Evolutionary conservation across 345 rosid genomes (phyloP).

Genomic region (Arabis hirsuta): DNA sequence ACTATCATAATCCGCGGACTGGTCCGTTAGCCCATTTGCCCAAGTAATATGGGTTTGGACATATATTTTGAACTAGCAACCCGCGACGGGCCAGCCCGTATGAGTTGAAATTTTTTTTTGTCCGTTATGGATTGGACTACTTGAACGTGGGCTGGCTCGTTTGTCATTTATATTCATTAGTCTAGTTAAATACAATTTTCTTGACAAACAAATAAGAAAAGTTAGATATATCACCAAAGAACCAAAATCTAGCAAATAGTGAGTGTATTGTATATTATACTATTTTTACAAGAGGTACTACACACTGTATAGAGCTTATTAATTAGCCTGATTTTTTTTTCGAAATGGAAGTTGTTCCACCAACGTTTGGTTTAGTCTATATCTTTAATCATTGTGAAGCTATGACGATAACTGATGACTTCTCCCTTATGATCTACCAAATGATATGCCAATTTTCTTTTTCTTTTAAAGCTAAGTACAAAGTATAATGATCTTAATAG

Average conservation of each 20-base stretch:
- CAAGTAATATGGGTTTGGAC: too few species aligned
- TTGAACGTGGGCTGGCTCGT: too few species aligned
- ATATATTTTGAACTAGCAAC: too few species aligned
- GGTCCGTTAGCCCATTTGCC: too few species aligned
- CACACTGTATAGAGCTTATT: neutral
- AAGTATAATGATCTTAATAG: neutral
- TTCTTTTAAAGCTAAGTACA: neutral
- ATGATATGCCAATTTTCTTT: neutral
- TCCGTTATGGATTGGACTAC: too few species aligned
- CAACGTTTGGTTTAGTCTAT: conserved; percentile 8
- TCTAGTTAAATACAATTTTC: neutral
- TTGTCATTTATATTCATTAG: too few species aligned
- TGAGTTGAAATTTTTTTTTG: too few species aligned
- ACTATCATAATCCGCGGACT: too few species aligned
- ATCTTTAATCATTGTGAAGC: conserved; percentile 23
- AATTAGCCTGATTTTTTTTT: neutral
- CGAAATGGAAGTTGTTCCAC: neutral
- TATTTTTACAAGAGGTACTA: neutral
- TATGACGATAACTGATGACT: neutral
- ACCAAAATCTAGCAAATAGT: conserved; percentile 24
- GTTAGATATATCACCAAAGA: conserved; percentile 1
- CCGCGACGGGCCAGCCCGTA: too few species aligned
- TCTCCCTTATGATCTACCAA: conserved; percentile 6
- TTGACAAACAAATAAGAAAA: neutral
- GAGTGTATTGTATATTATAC: neutral